phyloP scores from a whole-genome alignment of 176 grass and related monocot genomes.

The Musa beccarii region DNA sequence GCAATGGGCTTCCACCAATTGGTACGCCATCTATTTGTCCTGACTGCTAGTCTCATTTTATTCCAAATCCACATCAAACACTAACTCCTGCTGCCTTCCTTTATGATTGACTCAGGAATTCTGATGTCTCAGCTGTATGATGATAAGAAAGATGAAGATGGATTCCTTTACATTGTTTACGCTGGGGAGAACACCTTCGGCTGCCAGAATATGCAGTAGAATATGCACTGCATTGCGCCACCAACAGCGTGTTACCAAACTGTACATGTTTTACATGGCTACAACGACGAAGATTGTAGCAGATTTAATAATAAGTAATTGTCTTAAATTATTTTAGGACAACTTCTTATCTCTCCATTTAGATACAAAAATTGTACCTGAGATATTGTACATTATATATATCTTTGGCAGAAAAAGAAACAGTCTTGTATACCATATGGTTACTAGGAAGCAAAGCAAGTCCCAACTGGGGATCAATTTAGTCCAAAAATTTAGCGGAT shows the following conservation, averaged over 20 bases:
- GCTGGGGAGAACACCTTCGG: conserved; percentile 27
- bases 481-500: no score
- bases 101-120: neutral
- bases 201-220: neutral
- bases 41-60: neutral
- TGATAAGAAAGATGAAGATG: conserved; percentile 28
- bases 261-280: neutral
- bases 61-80: neutral
- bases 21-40: neutral
- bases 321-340: no score
- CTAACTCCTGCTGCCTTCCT: neutral
- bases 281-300: no score
- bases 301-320: no score
- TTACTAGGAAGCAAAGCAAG: no score
- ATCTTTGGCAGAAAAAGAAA: no score
- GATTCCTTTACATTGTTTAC: conserved; percentile 25
- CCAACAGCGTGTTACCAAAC: neutral
- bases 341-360: no score
- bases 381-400: no score
- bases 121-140: conserved; percentile 22
- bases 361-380: no score
- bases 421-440: no score
- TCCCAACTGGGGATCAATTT: no score
- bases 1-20: conserved; percentile 23
- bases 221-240: neutral